These are phyloP conservation scores for Thermomucor indicae-seudaticae DNA, from an alignment of 371 early-diverging fungal genomes.

Conservation along the genomic window DNA sequence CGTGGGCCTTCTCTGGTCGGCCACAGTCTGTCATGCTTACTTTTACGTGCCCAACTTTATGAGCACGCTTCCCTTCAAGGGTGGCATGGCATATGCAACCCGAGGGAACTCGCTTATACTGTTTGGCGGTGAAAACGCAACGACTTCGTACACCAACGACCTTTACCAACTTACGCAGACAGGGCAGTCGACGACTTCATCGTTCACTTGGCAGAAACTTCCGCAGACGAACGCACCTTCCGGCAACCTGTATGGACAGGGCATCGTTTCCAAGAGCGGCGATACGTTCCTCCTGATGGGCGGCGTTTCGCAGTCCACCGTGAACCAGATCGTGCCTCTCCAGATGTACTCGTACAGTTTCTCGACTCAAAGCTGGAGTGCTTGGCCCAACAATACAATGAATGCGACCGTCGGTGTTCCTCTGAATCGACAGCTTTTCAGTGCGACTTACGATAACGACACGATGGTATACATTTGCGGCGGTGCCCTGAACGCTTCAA, in stretches of 20 bases:
- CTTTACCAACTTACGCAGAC: constrained; percentile 21
- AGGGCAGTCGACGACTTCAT: too few species aligned
- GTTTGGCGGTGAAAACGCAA: constrained; percentile 28
- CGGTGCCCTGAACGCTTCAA: constrained; percentile 12
- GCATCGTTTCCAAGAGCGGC: constrained; percentile 10
- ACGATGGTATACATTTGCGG: constrained; percentile 27
- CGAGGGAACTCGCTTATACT: constrained; percentile 22
- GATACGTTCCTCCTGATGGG: constrained; percentile 13
- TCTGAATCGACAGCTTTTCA: constrained; percentile 17
- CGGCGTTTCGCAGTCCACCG: constrained; percentile 4
- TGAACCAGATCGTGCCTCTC: constrained; percentile 6
- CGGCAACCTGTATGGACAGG: constrained; percentile 11
- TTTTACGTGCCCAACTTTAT: constrained; percentile 14
- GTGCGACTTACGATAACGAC: constrained; percentile 15
- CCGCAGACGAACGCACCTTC: constrained; percentile 19
- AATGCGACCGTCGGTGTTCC: constrained; percentile 11
- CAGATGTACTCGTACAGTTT: constrained; percentile 17
- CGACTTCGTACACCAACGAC: constrained; percentile 13
- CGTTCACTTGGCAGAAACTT: constrained; percentile 16
- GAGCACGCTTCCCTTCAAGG: constrained; percentile 20
- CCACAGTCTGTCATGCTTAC: constrained; percentile 13
- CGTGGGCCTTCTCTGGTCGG: constrained; percentile 6
- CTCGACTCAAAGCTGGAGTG: constrained; percentile 8
- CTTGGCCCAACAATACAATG: constrained; percentile 1
- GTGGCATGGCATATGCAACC: constrained; percentile 21